phyloP scores from a whole-genome alignment of 176 grass and related monocot species.

The Avena atlantica region DNA sequence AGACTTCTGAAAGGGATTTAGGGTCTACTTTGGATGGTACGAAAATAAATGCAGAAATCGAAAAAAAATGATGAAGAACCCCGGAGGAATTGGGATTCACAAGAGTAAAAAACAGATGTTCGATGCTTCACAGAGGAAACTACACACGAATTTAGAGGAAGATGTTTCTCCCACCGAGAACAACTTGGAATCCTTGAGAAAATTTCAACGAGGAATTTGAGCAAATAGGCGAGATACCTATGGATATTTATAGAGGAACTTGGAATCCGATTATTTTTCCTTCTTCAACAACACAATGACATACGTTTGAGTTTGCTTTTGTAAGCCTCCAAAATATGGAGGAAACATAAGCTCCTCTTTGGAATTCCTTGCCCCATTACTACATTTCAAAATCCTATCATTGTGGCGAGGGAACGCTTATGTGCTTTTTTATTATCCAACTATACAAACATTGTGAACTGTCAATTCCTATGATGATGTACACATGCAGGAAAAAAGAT shows the following conservation, averaged over 20 bases:
- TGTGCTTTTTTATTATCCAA: not conserved
- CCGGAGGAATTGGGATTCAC: not conserved
- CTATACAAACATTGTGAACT: not conserved
- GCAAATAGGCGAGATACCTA: not conserved
- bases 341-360: not conserved
- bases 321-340: not conserved
- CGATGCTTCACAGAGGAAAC: not conserved
- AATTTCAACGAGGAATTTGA: not conserved
- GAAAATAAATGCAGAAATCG: not conserved
- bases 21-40: not conserved
- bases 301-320: not conserved
- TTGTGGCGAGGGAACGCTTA: not conserved
- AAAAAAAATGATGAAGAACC: not conserved
- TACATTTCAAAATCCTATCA: not conserved
- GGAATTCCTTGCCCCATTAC: not conserved
- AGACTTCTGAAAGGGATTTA: not conserved
- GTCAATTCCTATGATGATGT: not conserved
- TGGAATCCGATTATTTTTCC: too few species aligned
- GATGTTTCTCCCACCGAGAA: not conserved
- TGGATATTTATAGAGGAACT: not conserved
- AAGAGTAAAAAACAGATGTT: not conserved
- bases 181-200: not conserved
- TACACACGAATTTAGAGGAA: not conserved
- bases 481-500: not conserved
- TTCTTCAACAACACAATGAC: not conserved